These are phyloP conservation scores for Cucumis sativus DNA, from an alignment of 306 rosid species.

Conservation along the genomic window Cucumber_9930_V3 NC_026657.2:23928001-23928500, in stretches of 20 bases:
- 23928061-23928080: background rate
- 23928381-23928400: slow-evolving; percentile 92
- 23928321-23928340: too few relatives aligned
- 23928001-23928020: background rate
- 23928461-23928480: slow-evolving; percentile 85
- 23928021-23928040: background rate
- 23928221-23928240: background rate
- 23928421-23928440: slow-evolving; percentile 61
- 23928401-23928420: slow-evolving; percentile 75
- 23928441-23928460: slow-evolving; percentile 70
- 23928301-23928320: background rate
- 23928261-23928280: background rate
- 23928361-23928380: slow-evolving; percentile 77
- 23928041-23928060: background rate
- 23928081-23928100: background rate
- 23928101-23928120: background rate
- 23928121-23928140: background rate
- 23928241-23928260: background rate
- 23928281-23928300: background rate
- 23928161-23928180: background rate
- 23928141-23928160: background rate
- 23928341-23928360: slow-evolving; percentile 46
- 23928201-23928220: background rate
- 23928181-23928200: background rate
- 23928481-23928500: slow-evolving; percentile 82